phyloP scores from a whole-genome alignment of 371 early-diverging fungal genomes.

The Apophysomyces trapeziformis region DNA sequence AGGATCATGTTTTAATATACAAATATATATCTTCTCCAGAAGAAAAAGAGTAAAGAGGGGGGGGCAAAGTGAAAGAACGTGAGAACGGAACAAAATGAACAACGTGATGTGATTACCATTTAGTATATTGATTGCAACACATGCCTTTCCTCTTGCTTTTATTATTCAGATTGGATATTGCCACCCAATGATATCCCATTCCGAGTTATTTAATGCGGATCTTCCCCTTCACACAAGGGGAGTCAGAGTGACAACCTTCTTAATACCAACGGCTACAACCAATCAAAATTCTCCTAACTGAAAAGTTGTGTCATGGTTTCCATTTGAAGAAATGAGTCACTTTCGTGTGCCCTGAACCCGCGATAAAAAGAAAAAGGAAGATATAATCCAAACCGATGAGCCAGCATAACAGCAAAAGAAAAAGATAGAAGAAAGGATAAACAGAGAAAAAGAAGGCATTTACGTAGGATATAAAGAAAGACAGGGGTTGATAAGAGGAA shows the following conservation, averaged over 20 bases:
- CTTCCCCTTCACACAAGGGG: background rate
- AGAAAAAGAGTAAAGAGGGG: too few species aligned
- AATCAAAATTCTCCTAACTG: background rate
- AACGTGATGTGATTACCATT: too few species aligned
- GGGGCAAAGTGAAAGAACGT: too few species aligned
- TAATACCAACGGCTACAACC: background rate
- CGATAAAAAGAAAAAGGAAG: background rate
- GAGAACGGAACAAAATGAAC: too few species aligned
- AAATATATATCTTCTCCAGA: too few species aligned
- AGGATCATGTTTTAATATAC: too few species aligned
- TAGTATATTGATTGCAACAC: background rate
- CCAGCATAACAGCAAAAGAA: background rate
- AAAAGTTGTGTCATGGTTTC: conserved; percentile 3
- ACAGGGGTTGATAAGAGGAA: background rate
- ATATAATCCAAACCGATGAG: background rate
- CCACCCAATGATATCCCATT: conserved; percentile 3
- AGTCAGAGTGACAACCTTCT: background rate
- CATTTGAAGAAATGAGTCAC: conserved; percentile 10
- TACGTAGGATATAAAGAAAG: background rate
- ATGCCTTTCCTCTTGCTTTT: background rate
- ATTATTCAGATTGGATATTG: background rate
- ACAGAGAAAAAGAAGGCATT: background rate
- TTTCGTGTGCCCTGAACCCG: background rate
- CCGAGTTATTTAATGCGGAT: conserved; percentile 3
- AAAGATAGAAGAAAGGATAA: background rate